Evolutionary conservation across 345 rosid species (phyloP), one percentile per base, ranked within the genome.

Genomic region (Brassica carinata): DNA sequence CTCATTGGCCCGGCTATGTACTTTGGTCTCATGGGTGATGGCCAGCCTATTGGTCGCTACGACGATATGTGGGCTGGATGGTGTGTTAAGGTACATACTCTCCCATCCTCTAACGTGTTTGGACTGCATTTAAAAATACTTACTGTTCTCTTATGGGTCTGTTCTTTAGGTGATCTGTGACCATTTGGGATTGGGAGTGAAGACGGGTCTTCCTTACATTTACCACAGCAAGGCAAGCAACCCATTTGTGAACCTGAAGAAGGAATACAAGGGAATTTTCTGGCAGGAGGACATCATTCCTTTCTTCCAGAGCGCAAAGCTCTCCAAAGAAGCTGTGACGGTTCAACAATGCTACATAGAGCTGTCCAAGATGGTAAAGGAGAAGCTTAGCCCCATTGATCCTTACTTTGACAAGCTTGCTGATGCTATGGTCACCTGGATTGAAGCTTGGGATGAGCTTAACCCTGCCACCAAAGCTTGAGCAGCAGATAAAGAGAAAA

Each of bases 241-340:
- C 83, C 98, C 98, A 0, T 93, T 93, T 58, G 98, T 93, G 84
- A 93, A 93, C 83, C 82, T 93, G 11, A 91, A 85, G 88, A 93
- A 93, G 87, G 96, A 93, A 76, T 91, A 90, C 93, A 93, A 91
- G 77, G 96, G 98, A 74, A 91, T 93, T 62, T 93, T 88, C 90
- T 93, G 98, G 98, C 97, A 93, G 82, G 98, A 93, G 81, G 96
- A 93, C 85, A 79, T 93, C 86, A 91, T 93, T 78, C 98, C 98
- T 2, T 93, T 93, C 85, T 93, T 93, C 89, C 98, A 93, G 77
- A 85, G 84, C 10, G 89, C 77, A 4, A 63, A 81, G 80, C 96
- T 93, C 71, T 84, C 94, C 0, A 93, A 91, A 86, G 98, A 93
- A 5, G 92, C 96, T 81, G 90, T 89, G 87, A 87, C 88, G 0